These are phyloP conservation scores for Neopestalotiopsis rosae DNA, from an alignment of 2,329 filamentous ascomycete genomes.

Conservation along the genomic window DNA sequence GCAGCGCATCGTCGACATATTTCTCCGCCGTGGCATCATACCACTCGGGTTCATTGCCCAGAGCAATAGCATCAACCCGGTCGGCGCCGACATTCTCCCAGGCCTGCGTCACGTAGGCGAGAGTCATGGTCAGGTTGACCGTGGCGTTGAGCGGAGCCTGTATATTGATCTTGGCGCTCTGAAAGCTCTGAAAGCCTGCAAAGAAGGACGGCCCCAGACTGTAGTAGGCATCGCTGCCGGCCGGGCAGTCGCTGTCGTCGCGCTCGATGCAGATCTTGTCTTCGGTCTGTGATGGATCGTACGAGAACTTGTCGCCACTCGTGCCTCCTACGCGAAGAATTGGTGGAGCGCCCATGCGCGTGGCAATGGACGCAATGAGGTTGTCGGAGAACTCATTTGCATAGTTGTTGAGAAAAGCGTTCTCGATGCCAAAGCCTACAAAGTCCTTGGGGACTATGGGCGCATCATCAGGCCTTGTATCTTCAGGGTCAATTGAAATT, in stretches of 20 bases:
- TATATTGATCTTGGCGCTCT: constrained; percentile 17
- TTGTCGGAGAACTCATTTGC: constrained; percentile 19
- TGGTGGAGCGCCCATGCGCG: constrained; percentile 13
- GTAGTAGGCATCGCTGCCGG: constrained; percentile 13
- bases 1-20: constrained; percentile 17
- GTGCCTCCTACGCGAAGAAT: constrained; percentile 22
- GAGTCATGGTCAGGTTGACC: constrained; percentile 12
- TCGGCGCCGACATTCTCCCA: constrained; percentile 8
- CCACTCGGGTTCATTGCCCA: constrained; percentile 22
- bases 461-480: neutral
- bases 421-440: constrained; percentile 19
- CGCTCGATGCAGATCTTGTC: constrained; percentile 13
- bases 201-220: constrained; percentile 18
- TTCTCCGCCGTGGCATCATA: constrained; percentile 13
- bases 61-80: constrained; percentile 16
- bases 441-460: constrained; percentile 18
- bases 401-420: constrained; percentile 21
- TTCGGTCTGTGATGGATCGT: constrained; percentile 14
- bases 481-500: neutral
- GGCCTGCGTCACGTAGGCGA: constrained; percentile 16
- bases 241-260: constrained; percentile 13
- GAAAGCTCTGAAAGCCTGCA: constrained; percentile 18
- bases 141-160: constrained; percentile 18
- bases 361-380: constrained; percentile 14
- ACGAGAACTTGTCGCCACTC: constrained; percentile 19